Percentiles rank a stretch among this genome's conserved stretches.
Evolutionary conservation across 441 rosid genomes (phyloP).

Genomic region (Populus hybrid): DNA sequence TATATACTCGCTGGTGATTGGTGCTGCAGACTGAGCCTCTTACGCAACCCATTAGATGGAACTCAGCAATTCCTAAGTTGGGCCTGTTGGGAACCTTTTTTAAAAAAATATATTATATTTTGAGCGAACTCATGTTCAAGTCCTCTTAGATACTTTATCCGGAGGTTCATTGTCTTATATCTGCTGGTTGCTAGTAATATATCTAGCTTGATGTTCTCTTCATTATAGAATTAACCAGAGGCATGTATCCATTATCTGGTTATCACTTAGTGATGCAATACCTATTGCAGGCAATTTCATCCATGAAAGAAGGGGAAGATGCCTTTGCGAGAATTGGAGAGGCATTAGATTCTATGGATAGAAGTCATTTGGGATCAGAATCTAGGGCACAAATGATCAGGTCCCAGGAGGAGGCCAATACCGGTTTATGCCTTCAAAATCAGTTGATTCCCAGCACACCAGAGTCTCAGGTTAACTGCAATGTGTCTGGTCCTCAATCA

Average conservation of each 20-base stretch:
- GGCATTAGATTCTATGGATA: constrained; percentile 60
- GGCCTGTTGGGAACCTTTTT: not conserved
- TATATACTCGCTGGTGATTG: not conserved
- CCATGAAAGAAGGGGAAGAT: constrained; percentile 77
- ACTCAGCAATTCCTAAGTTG: not conserved
- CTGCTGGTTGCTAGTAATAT: not conserved
- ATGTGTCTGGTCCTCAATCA: constrained; percentile 23
- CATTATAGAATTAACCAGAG: not conserved
- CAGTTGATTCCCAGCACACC: constrained; percentile 31
- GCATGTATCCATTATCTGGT: not conserved
- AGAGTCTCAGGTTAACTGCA: constrained; percentile 27
- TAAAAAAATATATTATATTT: too few species aligned
- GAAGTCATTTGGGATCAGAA: constrained; percentile 37
- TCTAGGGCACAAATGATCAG: constrained; percentile 26
- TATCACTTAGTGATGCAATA: not conserved
- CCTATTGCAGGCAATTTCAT: constrained; percentile 61
- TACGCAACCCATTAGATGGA: not conserved
- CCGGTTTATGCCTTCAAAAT: constrained; percentile 28
- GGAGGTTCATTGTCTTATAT: not conserved
- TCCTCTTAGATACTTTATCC: not conserved
- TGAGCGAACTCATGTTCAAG: not conserved
- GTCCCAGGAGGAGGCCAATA: constrained; percentile 45
- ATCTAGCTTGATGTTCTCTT: not conserved
- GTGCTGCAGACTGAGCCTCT: not conserved
- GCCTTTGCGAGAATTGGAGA: constrained; percentile 52